phyloP scores from a whole-genome alignment of 2,329 filamentous ascomycete genomes.

The Geosmithia flava region DNA sequence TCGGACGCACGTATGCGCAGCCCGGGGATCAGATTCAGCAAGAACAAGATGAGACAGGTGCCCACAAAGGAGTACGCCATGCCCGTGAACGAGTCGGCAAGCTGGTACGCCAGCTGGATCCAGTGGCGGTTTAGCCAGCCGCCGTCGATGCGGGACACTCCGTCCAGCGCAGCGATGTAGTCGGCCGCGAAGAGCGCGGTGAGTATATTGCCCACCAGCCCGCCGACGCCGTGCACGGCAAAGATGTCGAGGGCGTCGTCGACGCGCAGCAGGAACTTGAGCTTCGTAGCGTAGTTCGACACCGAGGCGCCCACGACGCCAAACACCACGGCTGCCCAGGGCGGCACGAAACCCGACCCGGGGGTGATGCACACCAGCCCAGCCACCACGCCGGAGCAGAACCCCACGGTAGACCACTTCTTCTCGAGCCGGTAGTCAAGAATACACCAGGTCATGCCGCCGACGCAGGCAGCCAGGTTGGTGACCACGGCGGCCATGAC shows the following conservation, averaged over 20 bases:
- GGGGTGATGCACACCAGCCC: slow-evolving; percentile 83
- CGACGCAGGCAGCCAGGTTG: slow-evolving; percentile 72
- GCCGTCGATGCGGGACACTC: slow-evolving; percentile 51
- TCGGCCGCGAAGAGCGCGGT: slow-evolving; percentile 77
- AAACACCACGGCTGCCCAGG: slow-evolving; percentile 73
- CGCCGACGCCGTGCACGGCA: slow-evolving; percentile 68
- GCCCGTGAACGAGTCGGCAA: slow-evolving; percentile 69
- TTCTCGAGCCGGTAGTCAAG: slow-evolving; percentile 79
- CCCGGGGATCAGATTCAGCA: slow-evolving; percentile 69
- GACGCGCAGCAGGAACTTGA: slow-evolving; percentile 71
- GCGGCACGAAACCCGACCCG: slow-evolving; percentile 67
- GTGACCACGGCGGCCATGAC: slow-evolving; percentile 82
- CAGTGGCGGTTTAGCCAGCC: slow-evolving; percentile 80
- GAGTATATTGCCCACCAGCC: slow-evolving; percentile 65
- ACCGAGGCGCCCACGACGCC: slow-evolving; percentile 63
- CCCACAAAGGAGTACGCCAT: slow-evolving; percentile 67
- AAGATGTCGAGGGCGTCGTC: slow-evolving; percentile 87
- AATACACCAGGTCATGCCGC: slow-evolving; percentile 80
- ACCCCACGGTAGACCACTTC: slow-evolving; percentile 89
- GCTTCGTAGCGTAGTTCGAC: slow-evolving; percentile 83
- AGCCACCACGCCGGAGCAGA: slow-evolving; percentile 82
- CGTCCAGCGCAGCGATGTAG: slow-evolving; percentile 74
- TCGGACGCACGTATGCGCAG: slow-evolving; percentile 62
- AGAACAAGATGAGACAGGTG: slow-evolving; percentile 66
- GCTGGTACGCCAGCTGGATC: slow-evolving; percentile 72